Conservation (phyloP, 371 early-diverging fungal genomes). For the Rhizopus delemar region DNA sequence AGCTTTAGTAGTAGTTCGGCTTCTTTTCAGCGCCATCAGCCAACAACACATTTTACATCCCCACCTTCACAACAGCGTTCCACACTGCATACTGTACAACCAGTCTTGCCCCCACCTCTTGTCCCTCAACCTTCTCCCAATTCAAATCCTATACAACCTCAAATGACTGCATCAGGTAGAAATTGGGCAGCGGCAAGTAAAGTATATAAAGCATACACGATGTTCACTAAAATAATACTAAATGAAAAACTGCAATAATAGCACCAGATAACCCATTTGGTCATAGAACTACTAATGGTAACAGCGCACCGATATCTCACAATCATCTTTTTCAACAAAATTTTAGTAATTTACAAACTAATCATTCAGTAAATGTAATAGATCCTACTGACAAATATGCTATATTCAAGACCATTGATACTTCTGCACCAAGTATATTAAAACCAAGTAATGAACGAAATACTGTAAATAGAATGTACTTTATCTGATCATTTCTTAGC, state of each 20-base stretch:
- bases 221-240: too few relatives aligned
- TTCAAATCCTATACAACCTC: slow-evolving; percentile 11
- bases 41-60: slow-evolving; percentile 1
- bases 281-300: background rate
- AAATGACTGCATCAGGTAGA: slow-evolving; percentile 19
- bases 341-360: slow-evolving; percentile 16
- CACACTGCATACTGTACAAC: slow-evolving; percentile 22
- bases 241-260: background rate
- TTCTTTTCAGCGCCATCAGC: slow-evolving; percentile 9
- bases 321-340: slow-evolving; percentile 9
- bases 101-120: slow-evolving; percentile 34
- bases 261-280: slow-evolving; percentile 55
- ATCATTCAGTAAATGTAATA: slow-evolving; percentile 1
- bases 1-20: slow-evolving; percentile 14
- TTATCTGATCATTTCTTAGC: slow-evolving; percentile 2
- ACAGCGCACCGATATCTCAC: too few relatives aligned
- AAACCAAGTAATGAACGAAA: slow-evolving; percentile 16
- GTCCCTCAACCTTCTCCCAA: slow-evolving; percentile 19
- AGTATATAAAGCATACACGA: background rate
- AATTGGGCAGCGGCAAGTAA: slow-evolving; percentile 47
- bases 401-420: slow-evolving; percentile 39
- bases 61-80: slow-evolving; percentile 26
- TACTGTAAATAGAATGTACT: too few relatives aligned
- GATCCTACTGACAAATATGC: slow-evolving; percentile 46
- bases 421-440: slow-evolving; percentile 42